A percentile compares a stretch with the other conserved stretches of the same genome.
Conservation (phyloP, 345 rosid species). For the Jatropha curcas region DNA sequence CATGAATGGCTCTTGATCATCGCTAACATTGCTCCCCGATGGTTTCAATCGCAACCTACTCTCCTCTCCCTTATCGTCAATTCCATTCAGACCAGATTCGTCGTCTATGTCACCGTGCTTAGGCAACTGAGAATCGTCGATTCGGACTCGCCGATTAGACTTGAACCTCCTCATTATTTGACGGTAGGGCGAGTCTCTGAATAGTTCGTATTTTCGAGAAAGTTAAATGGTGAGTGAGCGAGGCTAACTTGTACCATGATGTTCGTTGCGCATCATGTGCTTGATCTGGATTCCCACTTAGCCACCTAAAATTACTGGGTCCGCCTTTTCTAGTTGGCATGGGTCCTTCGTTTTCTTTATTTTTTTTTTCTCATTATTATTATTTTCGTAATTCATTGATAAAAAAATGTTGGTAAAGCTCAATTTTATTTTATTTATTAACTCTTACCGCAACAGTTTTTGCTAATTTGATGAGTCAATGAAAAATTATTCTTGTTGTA, state of each 20-base stretch:
- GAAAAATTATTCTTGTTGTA: no score
- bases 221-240: background rate
- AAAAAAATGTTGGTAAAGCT: background rate
- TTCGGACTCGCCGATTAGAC: conserved; percentile 46
- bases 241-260: background rate
- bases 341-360: background rate
- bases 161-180: conserved; percentile 40
- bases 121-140: conserved; percentile 45
- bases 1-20: conserved; percentile 82
- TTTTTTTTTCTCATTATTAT: no score
- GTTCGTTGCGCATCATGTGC: conserved; percentile 11
- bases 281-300: background rate
- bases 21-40: conserved; percentile 51
- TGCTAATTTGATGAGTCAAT: no score
- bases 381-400: background rate
- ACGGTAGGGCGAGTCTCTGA: background rate
- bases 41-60: conserved; percentile 30
- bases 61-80: conserved; percentile 34
- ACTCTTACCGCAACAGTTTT: no score
- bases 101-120: conserved; percentile 37
- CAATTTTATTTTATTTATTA: no score
- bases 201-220: background rate
- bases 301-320: background rate
- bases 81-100: conserved; percentile 1
- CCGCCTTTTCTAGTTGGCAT: background rate